Conservation (phyloP, 306 rosid genomes). For the Casuarina cunninghamiana region DNA sequence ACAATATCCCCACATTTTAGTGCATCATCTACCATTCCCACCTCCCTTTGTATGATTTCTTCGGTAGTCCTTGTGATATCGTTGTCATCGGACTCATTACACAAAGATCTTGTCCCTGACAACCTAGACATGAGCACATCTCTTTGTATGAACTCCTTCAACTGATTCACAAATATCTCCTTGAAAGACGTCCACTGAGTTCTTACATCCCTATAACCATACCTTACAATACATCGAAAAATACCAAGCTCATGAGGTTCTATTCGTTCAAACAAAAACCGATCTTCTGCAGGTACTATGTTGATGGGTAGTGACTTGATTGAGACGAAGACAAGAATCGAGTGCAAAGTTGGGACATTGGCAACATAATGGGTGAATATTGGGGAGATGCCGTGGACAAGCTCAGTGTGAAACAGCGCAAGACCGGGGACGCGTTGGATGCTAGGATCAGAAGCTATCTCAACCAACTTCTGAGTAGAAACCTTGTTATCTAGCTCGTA, state of each 20-base stretch:
- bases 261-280: slow-evolving; percentile 57
- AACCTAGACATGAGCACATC: background rate
- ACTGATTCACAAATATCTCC: slow-evolving; percentile 35
- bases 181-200: slow-evolving; percentile 59
- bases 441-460: slow-evolving; percentile 20
- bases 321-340: slow-evolving; percentile 58
- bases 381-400: slow-evolving; percentile 87
- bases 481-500: slow-evolving; percentile 58
- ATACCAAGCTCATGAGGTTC: slow-evolving; percentile 50
- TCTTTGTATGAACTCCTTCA: slow-evolving; percentile 45
- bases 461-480: slow-evolving; percentile 45
- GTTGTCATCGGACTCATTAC: background rate
- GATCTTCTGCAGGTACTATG: slow-evolving; percentile 52
- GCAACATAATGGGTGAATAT: slow-evolving; percentile 65
- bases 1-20: slow-evolving; percentile 47
- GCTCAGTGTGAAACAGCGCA: slow-evolving; percentile 75
- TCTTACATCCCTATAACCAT: slow-evolving; percentile 64
- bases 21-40: slow-evolving; percentile 47
- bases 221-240: slow-evolving; percentile 65
- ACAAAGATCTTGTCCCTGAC: slow-evolving; percentile 13
- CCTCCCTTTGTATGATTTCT: slow-evolving; percentile 25
- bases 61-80: background rate
- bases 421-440: slow-evolving; percentile 51
- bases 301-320: slow-evolving; percentile 75
- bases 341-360: slow-evolving; percentile 68